Evolutionary conservation across 805 yeast genomes (phyloP), one percentile per base, ranked within the genome.

Genomic region (Torulaspora franciscae): DNA sequence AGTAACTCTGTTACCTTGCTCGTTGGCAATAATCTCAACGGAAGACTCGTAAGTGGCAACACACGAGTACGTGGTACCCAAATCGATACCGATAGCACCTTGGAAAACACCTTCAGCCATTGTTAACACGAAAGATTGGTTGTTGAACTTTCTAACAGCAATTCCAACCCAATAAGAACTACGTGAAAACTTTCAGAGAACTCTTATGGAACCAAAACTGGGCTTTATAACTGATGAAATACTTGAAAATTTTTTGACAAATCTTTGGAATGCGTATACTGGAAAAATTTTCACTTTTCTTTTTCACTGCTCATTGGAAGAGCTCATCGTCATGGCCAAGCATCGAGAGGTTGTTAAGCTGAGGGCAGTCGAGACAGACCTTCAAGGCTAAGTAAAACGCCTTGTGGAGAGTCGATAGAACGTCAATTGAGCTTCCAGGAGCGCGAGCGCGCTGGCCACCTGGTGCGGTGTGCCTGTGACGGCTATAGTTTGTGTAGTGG

Each of bases 81-180:
- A 79, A 80, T 90, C 98, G 83, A 91, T 91, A 84, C 99, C 99
- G 71, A 88, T 85, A 75, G 93, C 93, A 85, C 97, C 97, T 82
- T 90, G 93, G 84, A 85, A 89, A 78, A 89, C 93, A 84, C 96
- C 96, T 81, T 89, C 96, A 83, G 90, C 86, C 90, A 83, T 83
- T 73, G 55, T 73, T 75, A 49, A 46, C 37, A 42, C 43, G 52
- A 43, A 39, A 47, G 50, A 29, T 26, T 40, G 38, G 48, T 45
- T 47, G 54, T 51, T 54, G 46, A 50, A 45, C 52, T 51, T 44
- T 42, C 45, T 22, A 43, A 37, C 43, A 30, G 35, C 36, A 26
- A 29, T 15, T 32, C 15, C 14, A 22, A 37, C 40, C 17, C 32
- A 37, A n/a, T 9, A 37, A 37, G 37, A 22, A 33, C 32, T 15